Percentiles rank a stretch among this genome's conserved stretches.
These are phyloP conservation scores for Stagonosporopsis vannaccii DNA, from an alignment of 2,329 filamentous ascomycete genomes.

Conservation along the genomic window DNA sequence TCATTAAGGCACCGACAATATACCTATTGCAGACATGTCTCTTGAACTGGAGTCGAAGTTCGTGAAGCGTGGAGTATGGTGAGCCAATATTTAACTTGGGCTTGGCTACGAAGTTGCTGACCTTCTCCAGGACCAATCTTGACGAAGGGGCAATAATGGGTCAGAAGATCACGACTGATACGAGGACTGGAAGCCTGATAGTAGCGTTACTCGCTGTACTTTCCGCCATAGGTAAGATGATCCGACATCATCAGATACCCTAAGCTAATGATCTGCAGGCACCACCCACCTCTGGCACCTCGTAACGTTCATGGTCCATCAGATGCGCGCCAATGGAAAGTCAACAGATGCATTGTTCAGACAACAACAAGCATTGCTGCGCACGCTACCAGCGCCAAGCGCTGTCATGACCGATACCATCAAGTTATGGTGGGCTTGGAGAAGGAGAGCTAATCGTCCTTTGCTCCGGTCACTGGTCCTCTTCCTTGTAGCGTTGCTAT, in stretches of 20 bases:
- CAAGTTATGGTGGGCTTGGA: slow-evolving; percentile 31
- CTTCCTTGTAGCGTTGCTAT: slow-evolving; percentile 15
- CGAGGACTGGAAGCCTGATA: slow-evolving; percentile 25
- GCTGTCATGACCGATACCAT: slow-evolving; percentile 23
- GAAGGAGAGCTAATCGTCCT: slow-evolving; percentile 12
- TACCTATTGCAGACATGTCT: not conserved
- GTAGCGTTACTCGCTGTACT: slow-evolving; percentile 30
- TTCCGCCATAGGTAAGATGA: slow-evolving; percentile 11
- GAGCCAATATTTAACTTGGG: not conserved
- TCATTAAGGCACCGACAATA: not conserved
- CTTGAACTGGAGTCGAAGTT: slow-evolving; percentile 6
- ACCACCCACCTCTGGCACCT: slow-evolving; percentile 30
- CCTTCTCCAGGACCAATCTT: slow-evolving; percentile 10
- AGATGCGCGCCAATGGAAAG: slow-evolving; percentile 21
- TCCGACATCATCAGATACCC: not conserved
- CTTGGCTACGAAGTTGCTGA: not conserved
- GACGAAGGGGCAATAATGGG: slow-evolving; percentile 24
- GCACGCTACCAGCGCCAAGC: slow-evolving; percentile 26
- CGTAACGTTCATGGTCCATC: slow-evolving; percentile 26
- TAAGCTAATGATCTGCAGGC: not conserved
- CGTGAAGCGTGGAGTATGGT: slow-evolving; percentile 9
- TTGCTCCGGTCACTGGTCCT: slow-evolving; percentile 18
- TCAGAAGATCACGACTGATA: slow-evolving; percentile 29
- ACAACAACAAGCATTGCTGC: slow-evolving; percentile 31
- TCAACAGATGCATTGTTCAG: slow-evolving; percentile 22